A percentile compares a stretch with the other conserved stretches of the same genome.
phyloP scores from a whole-genome alignment of 202 grass and related monocot genomes.

The Eragrostis tef region DNA sequence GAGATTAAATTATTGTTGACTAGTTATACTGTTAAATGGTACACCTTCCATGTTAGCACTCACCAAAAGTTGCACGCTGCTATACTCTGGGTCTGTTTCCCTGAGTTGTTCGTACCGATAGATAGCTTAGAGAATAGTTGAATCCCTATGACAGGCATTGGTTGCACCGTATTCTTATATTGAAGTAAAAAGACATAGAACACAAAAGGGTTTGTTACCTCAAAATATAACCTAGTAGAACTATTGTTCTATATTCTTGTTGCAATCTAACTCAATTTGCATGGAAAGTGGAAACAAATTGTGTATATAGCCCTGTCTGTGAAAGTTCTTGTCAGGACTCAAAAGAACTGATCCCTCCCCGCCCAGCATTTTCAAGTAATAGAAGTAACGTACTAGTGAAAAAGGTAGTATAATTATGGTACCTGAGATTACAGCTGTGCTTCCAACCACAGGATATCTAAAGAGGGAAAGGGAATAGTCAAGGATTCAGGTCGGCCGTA shows the following conservation, averaged over 20 bases:
- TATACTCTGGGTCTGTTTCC: neutral
- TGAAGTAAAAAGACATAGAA: neutral
- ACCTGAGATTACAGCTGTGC: conserved; percentile 95
- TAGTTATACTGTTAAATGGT: neutral
- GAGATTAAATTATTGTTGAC: neutral
- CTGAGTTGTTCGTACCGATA: conserved; percentile 22
- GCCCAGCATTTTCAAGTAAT: conserved; percentile 1
- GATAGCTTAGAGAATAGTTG: neutral
- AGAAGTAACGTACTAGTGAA: conserved; percentile 24
- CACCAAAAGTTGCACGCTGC: neutral
- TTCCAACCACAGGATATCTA: conserved; percentile 99
- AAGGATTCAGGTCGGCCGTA: conserved; percentile 9
- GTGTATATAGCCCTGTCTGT: neutral
- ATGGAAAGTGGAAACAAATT: conserved; percentile 9
- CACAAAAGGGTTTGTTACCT: neutral
- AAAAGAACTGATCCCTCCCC: neutral
- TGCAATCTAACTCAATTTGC: neutral
- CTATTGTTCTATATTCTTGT: conserved; percentile 9
- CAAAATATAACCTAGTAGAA: conserved; percentile 24
- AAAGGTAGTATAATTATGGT: conserved; percentile 19
- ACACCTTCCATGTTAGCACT: neutral
- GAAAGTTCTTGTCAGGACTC: conserved; percentile 3
- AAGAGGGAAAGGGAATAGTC: conserved; percentile 23
- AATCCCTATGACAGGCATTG: neutral
- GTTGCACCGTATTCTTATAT: neutral